Evolutionary conservation across 345 rosid species (phyloP), one percentile per base, ranked within the genome.

Genomic region (Cardamine occulta): DNA sequence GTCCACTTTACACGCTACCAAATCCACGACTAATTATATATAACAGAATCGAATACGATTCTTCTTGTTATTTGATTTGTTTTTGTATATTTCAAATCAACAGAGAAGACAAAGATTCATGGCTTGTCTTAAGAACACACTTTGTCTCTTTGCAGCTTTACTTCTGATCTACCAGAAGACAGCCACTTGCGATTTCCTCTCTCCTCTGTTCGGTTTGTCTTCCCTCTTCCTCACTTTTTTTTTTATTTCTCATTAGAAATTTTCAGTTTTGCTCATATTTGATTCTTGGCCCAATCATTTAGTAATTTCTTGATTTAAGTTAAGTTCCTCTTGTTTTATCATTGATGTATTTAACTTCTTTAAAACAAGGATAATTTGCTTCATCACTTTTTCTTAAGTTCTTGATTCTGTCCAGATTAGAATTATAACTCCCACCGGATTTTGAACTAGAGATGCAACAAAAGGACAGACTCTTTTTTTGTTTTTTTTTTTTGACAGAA

Each of bases 201-300:
- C 87, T 17, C 88, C 86, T 17, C 0, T 80, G 2, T 70, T 78
- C 58, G 86, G 86, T 83, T 51, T 53, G 80, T 74, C 40, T 52
- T 56, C 42, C 10, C 14, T 62, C 66, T 60, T 23, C 34, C 34
- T 29, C 44, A 7, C 65, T 69, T 53, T n/a, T 37, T n/a, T 37
- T 72, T 35, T 34, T 23, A 8, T 26, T 26, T 26, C n/a, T 48
- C 47, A 3, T 18, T 58, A 12, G 1, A 12, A 29, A 48, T 2
- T 2, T 10, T 14, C 12, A 14, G 1, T 42, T 28, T 53, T 39
- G 15, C 11, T 59, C 26, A 79, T 23, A 51, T 12, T 68, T 68
- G 62, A 47, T 45, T 52, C 8, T 59, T 23, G 13, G 14, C 52
- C 5, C 35, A 47, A 18, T 37, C 44, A n/a, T 57, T 5, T n/a